Conservation (phyloP, 257 asterid genomes). For the Rauvolfia tetraphylla region DNA sequence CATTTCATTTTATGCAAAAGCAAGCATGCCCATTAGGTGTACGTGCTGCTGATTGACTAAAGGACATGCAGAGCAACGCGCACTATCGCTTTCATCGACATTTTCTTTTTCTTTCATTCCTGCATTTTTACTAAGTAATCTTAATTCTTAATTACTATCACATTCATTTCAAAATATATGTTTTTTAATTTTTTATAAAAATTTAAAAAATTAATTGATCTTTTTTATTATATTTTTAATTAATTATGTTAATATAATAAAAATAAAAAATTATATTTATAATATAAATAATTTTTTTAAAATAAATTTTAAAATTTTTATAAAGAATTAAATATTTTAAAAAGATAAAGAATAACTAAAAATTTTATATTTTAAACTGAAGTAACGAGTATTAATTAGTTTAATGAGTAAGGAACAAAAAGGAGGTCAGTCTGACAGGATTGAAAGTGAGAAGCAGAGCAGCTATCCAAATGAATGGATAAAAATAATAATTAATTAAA, state of each 20-base stretch:
- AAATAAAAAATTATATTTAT: no score
- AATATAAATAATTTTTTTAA: no score
- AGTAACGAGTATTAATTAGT: not conserved
- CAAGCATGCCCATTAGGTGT: not conserved
- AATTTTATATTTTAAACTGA: no score
- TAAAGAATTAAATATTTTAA: no score
- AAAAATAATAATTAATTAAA: not conserved
- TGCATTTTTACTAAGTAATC: not conserved
- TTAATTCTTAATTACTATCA: not conserved
- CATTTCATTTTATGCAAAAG: not conserved
- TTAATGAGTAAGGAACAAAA: not conserved
- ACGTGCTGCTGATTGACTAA: not conserved
- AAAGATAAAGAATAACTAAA: no score
- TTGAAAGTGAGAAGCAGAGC: not conserved
- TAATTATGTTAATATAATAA: no score
- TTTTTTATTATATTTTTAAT: no score
- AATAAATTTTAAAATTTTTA: no score
- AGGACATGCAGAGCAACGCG: not conserved
- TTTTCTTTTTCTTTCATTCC: no score
- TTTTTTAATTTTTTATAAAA: no score
- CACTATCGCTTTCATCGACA: not conserved
- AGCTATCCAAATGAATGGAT: slow-evolving; percentile 5
- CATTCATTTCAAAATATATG: no score
- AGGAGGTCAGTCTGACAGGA: not conserved
- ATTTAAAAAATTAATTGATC: no score